Evolutionary conservation across 2,329 filamentous ascomycete species (phyloP), one percentile per base, ranked within the genome.

Genomic region (Metarhizium anisopliae): DNA sequence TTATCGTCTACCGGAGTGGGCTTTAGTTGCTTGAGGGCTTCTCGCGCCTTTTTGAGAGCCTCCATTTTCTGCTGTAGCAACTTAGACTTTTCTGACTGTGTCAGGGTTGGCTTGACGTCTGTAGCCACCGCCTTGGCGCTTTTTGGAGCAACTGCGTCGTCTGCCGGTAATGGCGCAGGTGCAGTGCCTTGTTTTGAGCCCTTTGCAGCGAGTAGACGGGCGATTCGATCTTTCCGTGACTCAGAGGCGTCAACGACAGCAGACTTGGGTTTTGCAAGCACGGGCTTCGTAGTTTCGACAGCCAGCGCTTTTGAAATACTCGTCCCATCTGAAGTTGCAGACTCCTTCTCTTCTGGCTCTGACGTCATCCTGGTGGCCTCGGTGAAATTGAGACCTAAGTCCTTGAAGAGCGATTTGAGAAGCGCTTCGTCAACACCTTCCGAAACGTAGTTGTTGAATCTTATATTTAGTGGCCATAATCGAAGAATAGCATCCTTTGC

Each of bases 51-150:
- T 61, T 84, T 83, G 25, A 94, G 72, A 25, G 86, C 86, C 58
- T 90, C 89, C 65, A 95, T 85, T 61, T 90, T 90, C 66, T 90
- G 82, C 60, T 89, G 84, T 50, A 92, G 77, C 36, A 91, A 72
- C 57, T 78, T 80, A 56, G 89, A 89, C 58, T 89, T 95, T 60
- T 90, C 81, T 18, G 82, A 82, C 65, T 86, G 68, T 51, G 51
- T 59, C 53, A 63, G 69, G 30, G 51, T 25, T 43, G 55, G 36
- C n/a, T 59, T 56, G 63, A 72, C 69, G 11, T 55, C 25, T 38
- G 68, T 65, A 35, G 45, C 51, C 10, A 35, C 49, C 36, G 47
- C 36, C 4, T 45, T 29, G 30, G 50, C 25, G 18, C 58, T 53
- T 3, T 38, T 20, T 38, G 57, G 25, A 8, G 51, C 18, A 16